phyloP scores from a whole-genome alignment of 805 yeast species.

The Metschnikowia similis region DNA sequence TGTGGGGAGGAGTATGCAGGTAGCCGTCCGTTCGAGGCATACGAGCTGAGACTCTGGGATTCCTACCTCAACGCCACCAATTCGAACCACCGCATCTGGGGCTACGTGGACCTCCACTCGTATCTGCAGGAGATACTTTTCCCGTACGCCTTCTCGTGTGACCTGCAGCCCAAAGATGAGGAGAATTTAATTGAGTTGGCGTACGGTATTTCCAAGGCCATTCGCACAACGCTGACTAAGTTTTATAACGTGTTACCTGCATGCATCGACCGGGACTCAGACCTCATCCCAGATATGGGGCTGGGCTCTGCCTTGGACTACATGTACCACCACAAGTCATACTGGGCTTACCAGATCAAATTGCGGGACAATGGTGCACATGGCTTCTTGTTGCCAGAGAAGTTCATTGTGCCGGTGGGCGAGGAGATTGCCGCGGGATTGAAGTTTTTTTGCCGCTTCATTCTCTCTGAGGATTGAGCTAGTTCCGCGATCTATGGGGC shows the following conservation, averaged over 20 bases:
- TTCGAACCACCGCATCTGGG: constrained; percentile 57
- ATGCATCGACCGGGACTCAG: constrained; percentile 74
- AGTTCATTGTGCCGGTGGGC: constrained; percentile 72
- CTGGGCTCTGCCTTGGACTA: constrained; percentile 78
- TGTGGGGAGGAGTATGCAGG: constrained; percentile 87
- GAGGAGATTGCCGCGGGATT: constrained; percentile 66
- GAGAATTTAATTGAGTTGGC: constrained; percentile 80
- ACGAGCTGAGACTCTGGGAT: constrained; percentile 38
- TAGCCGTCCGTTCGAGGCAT: constrained; percentile 57
- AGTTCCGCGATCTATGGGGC: too few relatives aligned
- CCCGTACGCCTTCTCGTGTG: constrained; percentile 81
- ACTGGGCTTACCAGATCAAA: constrained; percentile 81
- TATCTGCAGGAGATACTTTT: constrained; percentile 79
- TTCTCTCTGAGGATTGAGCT: constrained; percentile 25
- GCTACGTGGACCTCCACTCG: constrained; percentile 79
- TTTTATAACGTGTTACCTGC: constrained; percentile 70
- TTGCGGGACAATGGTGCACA: constrained; percentile 78
- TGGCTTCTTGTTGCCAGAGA: constrained; percentile 74
- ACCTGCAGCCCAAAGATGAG: constrained; percentile 66
- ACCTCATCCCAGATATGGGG: constrained; percentile 68
- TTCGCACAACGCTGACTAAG: constrained; percentile 60
- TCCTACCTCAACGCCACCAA: constrained; percentile 41
- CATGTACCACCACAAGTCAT: constrained; percentile 78
- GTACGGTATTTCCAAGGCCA: constrained; percentile 72
- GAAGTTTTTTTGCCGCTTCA: constrained; percentile 51